phyloP scores from a whole-genome alignment of 2,329 filamentous ascomycete species.

The Cytospora schulzeri region DNA sequence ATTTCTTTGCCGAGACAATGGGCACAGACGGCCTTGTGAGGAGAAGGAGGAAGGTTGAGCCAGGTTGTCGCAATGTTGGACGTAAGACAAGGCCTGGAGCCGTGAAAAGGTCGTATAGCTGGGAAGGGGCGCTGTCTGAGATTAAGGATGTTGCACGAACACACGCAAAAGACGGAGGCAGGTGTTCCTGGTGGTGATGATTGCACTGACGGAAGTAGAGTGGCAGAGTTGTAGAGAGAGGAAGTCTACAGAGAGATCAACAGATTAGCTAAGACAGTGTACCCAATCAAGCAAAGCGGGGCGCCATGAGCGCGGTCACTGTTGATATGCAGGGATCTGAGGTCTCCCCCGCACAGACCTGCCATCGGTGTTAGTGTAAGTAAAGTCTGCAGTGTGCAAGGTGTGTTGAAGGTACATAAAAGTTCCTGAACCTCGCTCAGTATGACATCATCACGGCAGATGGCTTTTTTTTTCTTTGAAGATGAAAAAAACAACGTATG shows the following conservation, averaged over 20 bases:
- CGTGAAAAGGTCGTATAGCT: background rate
- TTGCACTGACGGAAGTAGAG: constrained; percentile 3
- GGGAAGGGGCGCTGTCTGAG: constrained; percentile 1
- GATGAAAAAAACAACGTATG: background rate
- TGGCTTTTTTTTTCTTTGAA: background rate
- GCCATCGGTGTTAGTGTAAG: no score
- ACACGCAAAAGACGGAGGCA: background rate
- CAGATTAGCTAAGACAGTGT: background rate
- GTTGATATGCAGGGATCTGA: background rate
- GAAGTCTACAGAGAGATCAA: no score
- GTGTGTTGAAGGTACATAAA: background rate
- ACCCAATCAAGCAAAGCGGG: constrained; percentile 15
- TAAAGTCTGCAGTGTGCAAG: background rate
- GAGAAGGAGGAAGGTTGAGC: background rate
- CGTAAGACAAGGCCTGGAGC: background rate
- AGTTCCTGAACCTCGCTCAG: background rate
- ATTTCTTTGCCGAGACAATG: background rate
- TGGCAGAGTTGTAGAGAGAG: constrained; percentile 2
- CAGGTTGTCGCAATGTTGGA: background rate
- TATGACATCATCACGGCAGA: background rate
- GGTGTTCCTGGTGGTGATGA: constrained; percentile 13
- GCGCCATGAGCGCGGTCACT: background rate
- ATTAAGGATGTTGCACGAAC: constrained; percentile 22
- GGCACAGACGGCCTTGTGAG: background rate
- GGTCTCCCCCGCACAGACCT: background rate